These are phyloP conservation scores for Hericium rajendrae DNA, from an alignment of 768 basidiomycete genomes.

Conservation along the genomic window DNA sequence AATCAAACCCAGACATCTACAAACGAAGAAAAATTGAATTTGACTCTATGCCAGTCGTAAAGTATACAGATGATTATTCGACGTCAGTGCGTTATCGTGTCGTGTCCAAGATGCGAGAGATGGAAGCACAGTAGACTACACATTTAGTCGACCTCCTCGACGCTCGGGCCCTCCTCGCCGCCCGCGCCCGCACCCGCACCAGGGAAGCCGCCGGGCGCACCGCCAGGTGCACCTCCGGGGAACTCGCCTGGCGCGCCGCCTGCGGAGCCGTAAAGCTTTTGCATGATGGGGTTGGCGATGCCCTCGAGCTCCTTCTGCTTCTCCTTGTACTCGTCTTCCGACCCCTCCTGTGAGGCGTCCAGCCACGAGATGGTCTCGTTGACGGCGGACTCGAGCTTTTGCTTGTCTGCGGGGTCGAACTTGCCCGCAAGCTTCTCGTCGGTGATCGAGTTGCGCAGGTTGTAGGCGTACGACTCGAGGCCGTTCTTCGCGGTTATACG, in stretches of 20 bases:
- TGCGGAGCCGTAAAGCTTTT: slow-evolving; percentile 51
- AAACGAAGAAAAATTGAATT: too few species aligned
- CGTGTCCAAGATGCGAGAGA: slow-evolving; percentile 6
- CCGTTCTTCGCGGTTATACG: slow-evolving; percentile 85
- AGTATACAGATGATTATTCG: slow-evolving; percentile 4
- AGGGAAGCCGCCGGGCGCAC: slow-evolving; percentile 45
- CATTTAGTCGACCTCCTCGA: slow-evolving; percentile 81
- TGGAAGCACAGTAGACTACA: slow-evolving; percentile 8
- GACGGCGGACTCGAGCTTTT: slow-evolving; percentile 71
- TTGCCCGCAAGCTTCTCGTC: slow-evolving; percentile 85
- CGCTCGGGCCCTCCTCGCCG: slow-evolving; percentile 76
- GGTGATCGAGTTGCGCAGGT: slow-evolving; percentile 80
- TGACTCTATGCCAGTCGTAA: background rate
- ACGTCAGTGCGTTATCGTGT: slow-evolving; percentile 5
- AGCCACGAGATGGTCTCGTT: slow-evolving; percentile 83
- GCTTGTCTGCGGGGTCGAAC: slow-evolving; percentile 79
- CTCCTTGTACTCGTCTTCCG: slow-evolving; percentile 88
- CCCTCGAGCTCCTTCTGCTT: slow-evolving; percentile 90
- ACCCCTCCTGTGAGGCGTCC: slow-evolving; percentile 78
- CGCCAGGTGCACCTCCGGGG: slow-evolving; percentile 53
- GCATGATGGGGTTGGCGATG: slow-evolving; percentile 70
- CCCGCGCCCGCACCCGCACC: slow-evolving; percentile 43
- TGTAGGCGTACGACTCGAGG: slow-evolving; percentile 92
- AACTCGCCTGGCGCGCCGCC: slow-evolving; percentile 29
- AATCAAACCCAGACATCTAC: too few species aligned